phyloP scores from a whole-genome alignment of 257 asterid species.

The Primulina tabacum region DNA sequence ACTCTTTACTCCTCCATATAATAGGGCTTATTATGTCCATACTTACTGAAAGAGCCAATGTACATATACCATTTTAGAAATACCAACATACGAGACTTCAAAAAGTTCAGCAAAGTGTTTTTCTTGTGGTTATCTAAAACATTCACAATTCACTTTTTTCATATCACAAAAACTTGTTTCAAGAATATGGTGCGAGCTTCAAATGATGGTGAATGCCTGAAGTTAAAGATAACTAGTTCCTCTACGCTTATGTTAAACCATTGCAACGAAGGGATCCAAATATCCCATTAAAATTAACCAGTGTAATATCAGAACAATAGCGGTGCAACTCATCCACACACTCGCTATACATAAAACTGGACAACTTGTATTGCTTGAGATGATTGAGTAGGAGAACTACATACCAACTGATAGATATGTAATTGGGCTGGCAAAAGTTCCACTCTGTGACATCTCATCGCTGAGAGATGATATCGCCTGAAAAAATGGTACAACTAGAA shows the following conservation, averaged over 20 bases:
- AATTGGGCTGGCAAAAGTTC: slow-evolving; percentile 34
- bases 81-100: no score
- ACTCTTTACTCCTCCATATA: no score
- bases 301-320: neutral
- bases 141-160: neutral
- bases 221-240: neutral
- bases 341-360: neutral
- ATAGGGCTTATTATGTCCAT: no score
- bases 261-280: neutral
- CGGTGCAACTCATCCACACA: no score
- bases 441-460: slow-evolving; percentile 11
- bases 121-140: neutral
- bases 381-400: slow-evolving; percentile 11
- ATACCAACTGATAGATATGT: slow-evolving; percentile 33
- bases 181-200: no score
- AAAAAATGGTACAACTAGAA: slow-evolving; percentile 13
- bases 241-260: neutral
- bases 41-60: no score
- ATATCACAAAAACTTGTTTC: neutral
- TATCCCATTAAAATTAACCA: neutral
- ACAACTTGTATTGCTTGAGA: neutral
- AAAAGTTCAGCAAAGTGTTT: no score
- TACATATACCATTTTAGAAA: no score
- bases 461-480: no score
- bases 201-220: neutral